Base-by-base conservation (phyloP, 805 yeast species). In the Hermanozyma aechmeae region DNA sequence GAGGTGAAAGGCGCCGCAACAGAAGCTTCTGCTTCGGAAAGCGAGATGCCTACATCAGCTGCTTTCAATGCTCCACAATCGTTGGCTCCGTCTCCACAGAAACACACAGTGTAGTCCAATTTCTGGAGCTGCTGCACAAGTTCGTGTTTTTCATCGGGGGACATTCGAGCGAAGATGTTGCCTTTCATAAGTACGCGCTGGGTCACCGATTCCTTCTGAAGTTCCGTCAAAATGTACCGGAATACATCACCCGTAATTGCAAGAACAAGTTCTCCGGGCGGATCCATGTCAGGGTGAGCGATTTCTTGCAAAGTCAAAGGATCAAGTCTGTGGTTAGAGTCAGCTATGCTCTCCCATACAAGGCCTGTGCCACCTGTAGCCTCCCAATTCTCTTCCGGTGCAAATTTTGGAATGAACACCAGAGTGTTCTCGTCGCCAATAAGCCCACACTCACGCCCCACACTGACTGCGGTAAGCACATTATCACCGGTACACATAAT, bases 1-100 rank as follows among this genome's bases (percentile, higher is more conserved):
- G 95, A 84, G 0, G 99, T 92, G 52, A 92, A 92, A 3, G 99
- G 98, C 0, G 98, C 98, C 0, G 98, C 98, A 12, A 92, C 96
- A 3, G 95, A 82, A 0, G 98, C 98, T 50, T 92, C 99, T 0
- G 97, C 98, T 51, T 92, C 98, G 16, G 95, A 83, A 27, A 92
- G 59, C 0, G 97, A 89, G 13, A 92, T 76, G 12, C 99, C 99
- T 28, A 93, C 95, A 57, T 92, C 95, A 0, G 98, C 97, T 10
- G 96, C 95, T 47, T 89, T 92, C 33, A 92, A 63, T 0, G 99
- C 99, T 42, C 98, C 98, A 57, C 97, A 92, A 50, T 92, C 99
- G 55, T 92, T 92, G 5, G 99, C 99, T 40, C 99, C 99, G 58
- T 92, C 99, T 21, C 99, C 99, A 58, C 97, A 92, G 54, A 92